Conservation (phyloP, 2,329 filamentous ascomycete species). For the Aspergillus fumigatiaffinis region DNA sequence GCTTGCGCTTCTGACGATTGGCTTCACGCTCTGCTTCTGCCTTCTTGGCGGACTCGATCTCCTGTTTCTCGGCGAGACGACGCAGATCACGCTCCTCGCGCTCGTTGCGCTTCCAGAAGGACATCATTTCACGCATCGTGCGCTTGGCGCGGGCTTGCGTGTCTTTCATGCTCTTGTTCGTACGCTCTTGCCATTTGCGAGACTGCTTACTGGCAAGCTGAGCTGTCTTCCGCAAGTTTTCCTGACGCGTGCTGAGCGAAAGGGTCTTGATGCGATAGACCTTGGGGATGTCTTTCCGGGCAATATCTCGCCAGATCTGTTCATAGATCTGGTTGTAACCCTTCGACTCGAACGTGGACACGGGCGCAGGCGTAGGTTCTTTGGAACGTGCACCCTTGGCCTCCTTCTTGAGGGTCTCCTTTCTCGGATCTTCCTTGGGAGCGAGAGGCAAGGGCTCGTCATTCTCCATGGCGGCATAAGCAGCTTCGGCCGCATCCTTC, state of each 20-base stretch:
- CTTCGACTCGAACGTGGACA: constrained; percentile 75
- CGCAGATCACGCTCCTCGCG: constrained; percentile 92
- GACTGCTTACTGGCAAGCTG: constrained; percentile 96
- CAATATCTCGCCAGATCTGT: constrained; percentile 93
- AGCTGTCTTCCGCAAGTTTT: constrained; percentile 97
- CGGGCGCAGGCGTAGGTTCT: constrained; percentile 46
- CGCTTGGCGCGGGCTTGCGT: constrained; percentile 94
- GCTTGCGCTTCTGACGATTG: constrained; percentile 94
- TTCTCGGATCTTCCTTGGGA: constrained; percentile 54
- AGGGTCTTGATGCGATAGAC: constrained; percentile 83
- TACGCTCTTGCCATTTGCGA: constrained; percentile 92
- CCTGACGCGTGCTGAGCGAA: constrained; percentile 79
- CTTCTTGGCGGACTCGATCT: constrained; percentile 93
- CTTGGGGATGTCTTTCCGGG: constrained; percentile 89
- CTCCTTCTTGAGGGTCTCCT: constrained; percentile 42
- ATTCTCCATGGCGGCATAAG: constrained; percentile 65
- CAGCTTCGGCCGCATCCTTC: constrained; percentile 76
- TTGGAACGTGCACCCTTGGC: constrained; percentile 39
- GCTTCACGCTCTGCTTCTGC: constrained; percentile 97
- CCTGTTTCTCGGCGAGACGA: constrained; percentile 90
- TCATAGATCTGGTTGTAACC: constrained; percentile 97
- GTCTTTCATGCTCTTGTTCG: constrained; percentile 98
- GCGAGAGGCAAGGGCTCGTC: constrained; percentile 48
- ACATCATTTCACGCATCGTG: constrained; percentile 99
- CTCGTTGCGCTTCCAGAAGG: constrained; percentile 99